Conservation (phyloP, 2,329 filamentous ascomycete species). For the Paracamarosporium sp. region DNA sequence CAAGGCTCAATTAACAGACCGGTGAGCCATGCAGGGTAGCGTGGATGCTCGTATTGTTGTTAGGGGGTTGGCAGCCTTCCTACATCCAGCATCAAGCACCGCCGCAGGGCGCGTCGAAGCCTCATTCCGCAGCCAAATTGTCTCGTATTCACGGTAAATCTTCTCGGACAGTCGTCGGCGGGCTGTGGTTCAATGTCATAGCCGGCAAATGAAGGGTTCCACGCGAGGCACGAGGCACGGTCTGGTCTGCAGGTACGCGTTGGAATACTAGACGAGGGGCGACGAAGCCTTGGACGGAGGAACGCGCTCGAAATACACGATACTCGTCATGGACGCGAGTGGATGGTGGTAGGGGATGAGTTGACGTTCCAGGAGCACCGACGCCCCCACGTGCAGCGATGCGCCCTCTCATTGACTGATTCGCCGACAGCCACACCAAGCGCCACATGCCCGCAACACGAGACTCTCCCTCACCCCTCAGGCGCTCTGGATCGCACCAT, state of each 20-base stretch:
- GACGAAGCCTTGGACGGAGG: not conserved
- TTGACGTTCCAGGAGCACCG: constrained; percentile 17
- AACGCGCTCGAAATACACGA: not conserved
- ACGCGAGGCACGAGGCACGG: constrained; percentile 3
- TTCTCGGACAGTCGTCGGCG: not conserved
- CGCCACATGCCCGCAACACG: constrained; percentile 23
- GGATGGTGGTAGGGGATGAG: not conserved
- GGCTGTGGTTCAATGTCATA: not conserved
- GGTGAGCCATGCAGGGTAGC: constrained; percentile 17
- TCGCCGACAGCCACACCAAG: constrained; percentile 6
- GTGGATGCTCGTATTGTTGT: constrained; percentile 3
- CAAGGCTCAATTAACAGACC: constrained; percentile 6
- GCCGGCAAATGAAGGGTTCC: not conserved
- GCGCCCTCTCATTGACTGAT: constrained; percentile 28
- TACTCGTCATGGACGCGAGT: not conserved
- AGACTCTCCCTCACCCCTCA: constrained; percentile 7
- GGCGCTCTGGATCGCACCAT: not conserved
- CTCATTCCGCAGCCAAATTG: not conserved
- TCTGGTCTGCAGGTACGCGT: constrained; percentile 7
- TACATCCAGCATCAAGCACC: not conserved
- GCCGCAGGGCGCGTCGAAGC: constrained; percentile 1
- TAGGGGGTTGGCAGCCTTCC: not conserved
- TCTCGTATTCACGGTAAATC: not conserved
- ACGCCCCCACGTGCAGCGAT: constrained; percentile 35
- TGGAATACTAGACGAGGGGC: not conserved